Base-by-base conservation (phyloP, 345 rosid species). In the Mercurialis annua region DNA sequence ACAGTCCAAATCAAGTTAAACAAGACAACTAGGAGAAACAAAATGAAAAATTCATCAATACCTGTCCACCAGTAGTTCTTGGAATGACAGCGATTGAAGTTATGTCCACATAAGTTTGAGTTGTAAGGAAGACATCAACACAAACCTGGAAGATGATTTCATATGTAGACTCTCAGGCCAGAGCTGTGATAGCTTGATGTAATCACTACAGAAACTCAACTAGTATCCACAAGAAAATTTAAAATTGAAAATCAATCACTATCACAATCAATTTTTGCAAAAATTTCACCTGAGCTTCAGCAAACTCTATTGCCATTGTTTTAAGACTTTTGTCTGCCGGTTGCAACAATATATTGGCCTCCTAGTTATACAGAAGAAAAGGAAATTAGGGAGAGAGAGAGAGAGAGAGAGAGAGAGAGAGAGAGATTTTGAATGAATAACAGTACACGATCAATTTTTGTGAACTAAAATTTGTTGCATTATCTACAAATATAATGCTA, bases 21-120 rank as follows among this genome's bases (percentile, higher is more conserved):
- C 54, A 50, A 50, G 27, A 50, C 26, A 50, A 17, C 20, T 4
- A 20, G 26, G 51, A 70, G 12, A 60, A 47, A 40, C 10, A 27
- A 0, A 4, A 27, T 10, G 26, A 27, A 54, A 15, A 27, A 4
- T 53, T 1, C 10, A 11, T 10, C 14, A 2, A 8, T 56, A 92
- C 92, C 97, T 86, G 97, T 66, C 97, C 96, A 76, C 98, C 98
- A 33, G 96, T 90, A 55, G 87, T 90, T 82, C 81, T 84, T 49
- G 98, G 96, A 69, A 92, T 84, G 55, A 83, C 93, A 29, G 96
- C 84, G 68, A 88, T 75, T 29, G 98, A 92, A 66, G 96, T 90
- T 65, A 88, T 81, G 79, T 92, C 98, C 42, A 85, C 84, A 65
- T 90, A 92, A 52, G 81, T 80, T 81, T 90, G 97, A 73, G 87